A percentile compares a stretch with the other conserved stretches of the same genome.
These are phyloP conservation scores for barrel medic (Medicago truncatula) DNA, from an alignment of 306 rosid genomes.

Conservation along the genomic window MtrunA17r5.0-ANR NC_053044.1:42203501-42204000, in stretches of 20 bases:
- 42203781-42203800: slow-evolving; percentile 80
- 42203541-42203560: background rate
- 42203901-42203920: slow-evolving; percentile 82
- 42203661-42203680: slow-evolving; percentile 36
- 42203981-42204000: slow-evolving; percentile 78
- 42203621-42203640: background rate
- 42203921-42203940: slow-evolving; percentile 88
- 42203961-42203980: slow-evolving; percentile 87
- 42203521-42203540: background rate
- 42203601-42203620: background rate
- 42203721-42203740: slow-evolving; percentile 98
- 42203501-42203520: background rate
- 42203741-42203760: slow-evolving; percentile 79
- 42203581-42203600: slow-evolving; percentile 6
- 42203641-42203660: slow-evolving; percentile 7
- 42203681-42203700: slow-evolving; percentile 69
- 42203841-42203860: slow-evolving; percentile 19
- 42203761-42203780: slow-evolving; percentile 73
- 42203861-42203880: slow-evolving; percentile 31
- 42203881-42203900: slow-evolving; percentile 64
- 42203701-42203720: slow-evolving; percentile 99
- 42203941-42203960: slow-evolving; percentile 92
- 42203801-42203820: slow-evolving; percentile 78
- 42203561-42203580: background rate
- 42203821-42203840: slow-evolving; percentile 29